Percentiles rank a stretch among this genome's conserved stretches.
phyloP scores from a whole-genome alignment of 2,329 filamentous ascomycete genomes.

The Sporothrix phasma region DNA sequence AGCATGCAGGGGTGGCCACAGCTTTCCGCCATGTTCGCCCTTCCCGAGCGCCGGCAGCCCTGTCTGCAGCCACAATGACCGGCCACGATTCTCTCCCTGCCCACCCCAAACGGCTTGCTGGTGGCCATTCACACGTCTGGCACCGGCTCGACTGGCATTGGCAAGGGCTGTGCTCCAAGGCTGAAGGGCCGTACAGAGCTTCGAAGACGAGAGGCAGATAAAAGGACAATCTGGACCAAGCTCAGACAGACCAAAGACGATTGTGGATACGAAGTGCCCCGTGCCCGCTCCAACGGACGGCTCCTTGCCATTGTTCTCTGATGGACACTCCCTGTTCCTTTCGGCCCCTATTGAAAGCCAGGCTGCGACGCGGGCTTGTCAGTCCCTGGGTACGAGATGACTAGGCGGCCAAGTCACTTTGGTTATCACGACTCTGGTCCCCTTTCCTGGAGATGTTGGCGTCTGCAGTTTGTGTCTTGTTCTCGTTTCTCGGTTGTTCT shows the following conservation, averaged over 20 bases:
- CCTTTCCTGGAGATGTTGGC: neutral
- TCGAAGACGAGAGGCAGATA: neutral
- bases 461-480: conserved; percentile 3
- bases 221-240: neutral
- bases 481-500: neutral
- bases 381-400: neutral
- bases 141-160: neutral
- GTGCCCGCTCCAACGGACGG: neutral
- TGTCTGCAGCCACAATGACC: neutral
- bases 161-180: conserved; percentile 7
- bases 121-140: neutral
- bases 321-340: neutral
- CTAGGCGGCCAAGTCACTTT: neutral
- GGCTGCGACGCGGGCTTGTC: neutral
- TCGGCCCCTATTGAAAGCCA: neutral
- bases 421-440: neutral
- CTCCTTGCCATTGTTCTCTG: neutral
- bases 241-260: neutral
- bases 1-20: neutral
- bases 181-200: neutral
- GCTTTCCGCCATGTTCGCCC: neutral
- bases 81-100: neutral
- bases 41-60: neutral
- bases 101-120: neutral
- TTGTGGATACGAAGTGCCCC: neutral